Evolutionary conservation across 2,329 filamentous ascomycete species (phyloP).

Genomic region (Phialophora expanda): DNA sequence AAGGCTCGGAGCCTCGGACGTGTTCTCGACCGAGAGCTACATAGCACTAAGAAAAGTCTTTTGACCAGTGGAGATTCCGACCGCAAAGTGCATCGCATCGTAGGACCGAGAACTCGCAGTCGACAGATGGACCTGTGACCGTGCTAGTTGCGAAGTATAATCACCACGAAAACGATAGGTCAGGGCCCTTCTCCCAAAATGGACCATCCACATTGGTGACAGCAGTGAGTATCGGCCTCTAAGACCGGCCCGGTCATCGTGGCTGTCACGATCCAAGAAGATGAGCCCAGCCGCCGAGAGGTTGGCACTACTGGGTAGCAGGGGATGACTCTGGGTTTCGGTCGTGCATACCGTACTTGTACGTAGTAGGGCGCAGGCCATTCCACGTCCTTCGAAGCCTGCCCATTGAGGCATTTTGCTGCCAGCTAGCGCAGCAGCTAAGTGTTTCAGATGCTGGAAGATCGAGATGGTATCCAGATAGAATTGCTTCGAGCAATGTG

Average conservation of each 20-base stretch:
- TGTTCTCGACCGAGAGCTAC: slow-evolving; percentile 16
- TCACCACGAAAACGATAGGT: background rate
- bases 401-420: slow-evolving; percentile 4
- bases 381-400: slow-evolving; percentile 1
- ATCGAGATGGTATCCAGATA: background rate
- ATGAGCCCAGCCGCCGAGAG: slow-evolving; percentile 5
- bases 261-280: background rate
- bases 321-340: background rate
- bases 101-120: background rate
- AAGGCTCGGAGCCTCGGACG: slow-evolving; percentile 19
- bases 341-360: background rate
- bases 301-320: background rate
- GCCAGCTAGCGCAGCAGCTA: background rate
- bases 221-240: background rate
- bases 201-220: background rate
- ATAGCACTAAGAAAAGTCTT: background rate
- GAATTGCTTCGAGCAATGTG: background rate
- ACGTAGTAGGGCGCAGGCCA: background rate
- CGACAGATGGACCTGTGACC: background rate
- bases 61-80: background rate
- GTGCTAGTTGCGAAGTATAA: background rate
- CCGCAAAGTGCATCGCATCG: background rate
- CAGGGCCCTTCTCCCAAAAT: background rate
- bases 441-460: slow-evolving; percentile 1
- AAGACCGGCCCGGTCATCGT: background rate